Evolutionary conservation across 2,329 filamentous ascomycete genomes (phyloP).

Genomic region (Penicillium sumatraense): DNA sequence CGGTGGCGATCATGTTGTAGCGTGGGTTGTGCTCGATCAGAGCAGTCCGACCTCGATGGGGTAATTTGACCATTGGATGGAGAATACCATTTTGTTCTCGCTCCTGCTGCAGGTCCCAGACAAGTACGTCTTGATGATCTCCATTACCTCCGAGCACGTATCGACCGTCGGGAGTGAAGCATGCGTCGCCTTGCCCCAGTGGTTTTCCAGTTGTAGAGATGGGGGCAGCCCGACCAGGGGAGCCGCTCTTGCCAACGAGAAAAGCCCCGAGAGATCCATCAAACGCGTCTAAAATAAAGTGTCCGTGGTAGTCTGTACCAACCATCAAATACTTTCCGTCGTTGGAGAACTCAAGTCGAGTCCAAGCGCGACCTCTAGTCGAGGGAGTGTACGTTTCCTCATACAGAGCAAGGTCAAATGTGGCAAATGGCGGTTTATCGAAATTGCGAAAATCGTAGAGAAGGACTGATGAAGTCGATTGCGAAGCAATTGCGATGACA

Average conservation of each 20-base stretch:
- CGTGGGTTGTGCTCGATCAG: constrained; percentile 87
- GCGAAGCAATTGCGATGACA: constrained; percentile 87
- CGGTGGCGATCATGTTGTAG: constrained; percentile 88
- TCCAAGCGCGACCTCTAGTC: constrained; percentile 67
- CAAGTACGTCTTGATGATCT: constrained; percentile 70
- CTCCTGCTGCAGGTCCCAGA: constrained; percentile 78
- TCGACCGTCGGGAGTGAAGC: constrained; percentile 86
- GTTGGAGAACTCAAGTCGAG: constrained; percentile 91
- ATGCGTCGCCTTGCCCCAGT: constrained; percentile 72
- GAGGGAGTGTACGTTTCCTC: constrained; percentile 60
- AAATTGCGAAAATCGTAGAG: constrained; percentile 95
- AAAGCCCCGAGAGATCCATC: constrained; percentile 78
- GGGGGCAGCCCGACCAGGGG: constrained; percentile 54
- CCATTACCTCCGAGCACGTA: constrained; percentile 83
- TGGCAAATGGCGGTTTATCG: constrained; percentile 86
- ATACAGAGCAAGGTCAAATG: constrained; percentile 72
- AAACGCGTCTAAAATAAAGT: constrained; percentile 94
- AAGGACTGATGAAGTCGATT: constrained; percentile 76
- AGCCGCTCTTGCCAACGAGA: constrained; percentile 57
- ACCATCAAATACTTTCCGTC: constrained; percentile 87
- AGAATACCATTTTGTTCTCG: constrained; percentile 60
- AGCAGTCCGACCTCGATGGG: constrained; percentile 64
- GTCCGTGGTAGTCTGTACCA: constrained; percentile 80
- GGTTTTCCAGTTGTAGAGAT: constrained; percentile 60
- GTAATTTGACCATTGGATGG: constrained; percentile 44